Evolutionary conservation across 176 grass and related monocot genomes (phyloP), one percentile per base, ranked within the genome.

Genomic region (Tillandsia fasciculata): DNA sequence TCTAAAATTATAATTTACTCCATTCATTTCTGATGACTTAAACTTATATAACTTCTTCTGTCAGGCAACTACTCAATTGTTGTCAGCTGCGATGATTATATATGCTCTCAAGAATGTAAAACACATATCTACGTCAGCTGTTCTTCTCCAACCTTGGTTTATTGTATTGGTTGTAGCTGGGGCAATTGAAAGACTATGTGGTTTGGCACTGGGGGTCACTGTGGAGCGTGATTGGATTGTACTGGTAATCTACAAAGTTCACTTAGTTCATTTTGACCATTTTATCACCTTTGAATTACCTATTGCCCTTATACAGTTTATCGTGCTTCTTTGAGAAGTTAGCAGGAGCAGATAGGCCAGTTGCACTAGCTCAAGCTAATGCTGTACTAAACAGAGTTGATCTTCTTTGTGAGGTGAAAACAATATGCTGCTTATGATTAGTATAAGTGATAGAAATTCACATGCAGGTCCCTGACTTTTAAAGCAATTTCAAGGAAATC

Each of bases 221-320:
- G 85, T 97, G 89, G 94, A 97, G 69, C 82, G 94, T 48, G 94
- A 97, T 48, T 93, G 94, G 94, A 84, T 93, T 87, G 89, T 97
- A 48, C 63, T 92, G 94, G 94, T 97, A 93, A 68, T 71, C 70
- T 64, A 49, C 24, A 48, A 9, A 11, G 50, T 48, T 78, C 74
- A 2, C 52, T 28, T 12, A 23, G 49, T 63, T 15, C 2, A 26
- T 51, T 9, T 18, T 66, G 12, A 65, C 33, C 12, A n/a, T 14
- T 10, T 52, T 9, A 14, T 28, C 8, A 65, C 0, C 51, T 17
- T 26, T 75, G 9, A 75, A 22, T 29, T 28, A 33, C 63, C 29
- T 63, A 2, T 6, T 51, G 53, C 68, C 65, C 65, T 85, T 76
- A 53, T 26, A 68, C 74, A 13, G 33, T 74, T 2, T 53, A 78